Base-by-base conservation (phyloP, 257 asterid genomes). In the Salvia splendens region DNA sequence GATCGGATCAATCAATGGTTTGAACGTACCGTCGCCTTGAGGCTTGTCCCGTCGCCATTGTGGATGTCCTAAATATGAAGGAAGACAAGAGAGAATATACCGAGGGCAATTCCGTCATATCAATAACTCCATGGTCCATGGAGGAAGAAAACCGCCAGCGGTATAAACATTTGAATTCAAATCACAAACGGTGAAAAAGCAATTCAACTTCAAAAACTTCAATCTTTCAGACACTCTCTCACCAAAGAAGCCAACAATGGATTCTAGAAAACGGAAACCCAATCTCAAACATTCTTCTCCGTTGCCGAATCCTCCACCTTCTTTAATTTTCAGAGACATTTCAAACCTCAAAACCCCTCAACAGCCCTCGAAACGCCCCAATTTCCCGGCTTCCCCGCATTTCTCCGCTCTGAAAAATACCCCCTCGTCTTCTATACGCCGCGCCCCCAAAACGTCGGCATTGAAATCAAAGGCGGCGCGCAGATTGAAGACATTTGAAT, bases 291-390 rank as follows among this genome's bases (percentile, higher is more conserved):
- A 51, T 46, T 57, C 74, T 60, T 63, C 86, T 63, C 85, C 93
- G 42, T 77, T 78, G 63, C 80, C 84, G 32, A 78, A 78, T 32
- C 79, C 72, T 64, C 84, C 61, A 50, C 55, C 85, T 30, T 67
- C 85, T 60, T 77, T 83, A 5, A 70, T 88, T 55, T 83, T 88
- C 54, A 75, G 73, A 71, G 96, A 92, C 71, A 73, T 87, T 45
- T 89, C 96, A 5, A 87, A 89, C 67, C 57, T 85, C 75, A 81
- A 76, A 83, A 94, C 97, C 58, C 95, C 99, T 10, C 77, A 70
- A 54, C 81, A 74, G 6, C 75, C 82, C 7, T 17, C 74, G 4
- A 81, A 70, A 58, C 64, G 62, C 61, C 73, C 70, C 4, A 55
- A 7, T 54, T 77, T 85, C 55, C 72, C 67, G 65, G 79, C 35